phyloP scores from a whole-genome alignment of 1,284 basidiomycete genomes.

The Tylopilus orsonianus region DNA sequence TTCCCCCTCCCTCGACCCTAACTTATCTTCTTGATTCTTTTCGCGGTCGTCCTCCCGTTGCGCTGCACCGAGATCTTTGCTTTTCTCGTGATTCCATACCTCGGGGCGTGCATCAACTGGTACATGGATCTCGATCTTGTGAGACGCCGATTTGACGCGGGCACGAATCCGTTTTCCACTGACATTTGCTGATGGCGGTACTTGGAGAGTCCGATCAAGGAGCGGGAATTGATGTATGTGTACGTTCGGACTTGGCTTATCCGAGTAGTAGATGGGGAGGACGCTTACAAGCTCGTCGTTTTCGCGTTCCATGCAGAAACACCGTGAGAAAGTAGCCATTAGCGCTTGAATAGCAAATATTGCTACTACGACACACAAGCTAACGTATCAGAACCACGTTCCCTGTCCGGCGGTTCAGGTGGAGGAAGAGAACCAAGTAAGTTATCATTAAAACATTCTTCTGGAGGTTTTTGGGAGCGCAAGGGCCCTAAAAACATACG shows the following conservation, averaged over 20 bases:
- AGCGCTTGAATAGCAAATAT: neutral
- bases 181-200: slow-evolving; percentile 66
- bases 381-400: neutral
- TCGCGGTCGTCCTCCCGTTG: slow-evolving; percentile 70
- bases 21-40: slow-evolving; percentile 61
- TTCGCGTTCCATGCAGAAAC: slow-evolving; percentile 23
- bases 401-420: slow-evolving; percentile 12
- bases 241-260: slow-evolving; percentile 56
- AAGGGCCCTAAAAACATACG: neutral
- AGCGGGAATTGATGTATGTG: slow-evolving; percentile 80
- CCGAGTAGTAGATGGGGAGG: slow-evolving; percentile 70
- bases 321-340: slow-evolving; percentile 17
- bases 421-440: neutral
- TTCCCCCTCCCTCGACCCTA: slow-evolving; percentile 50
- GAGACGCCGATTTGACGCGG: slow-evolving; percentile 61
- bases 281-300: slow-evolving; percentile 59
- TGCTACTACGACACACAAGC: slow-evolving; percentile 7
- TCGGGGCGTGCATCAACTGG: slow-evolving; percentile 74
- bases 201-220: slow-evolving; percentile 66
- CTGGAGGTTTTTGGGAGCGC: slow-evolving; percentile 1
- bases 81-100: slow-evolving; percentile 72
- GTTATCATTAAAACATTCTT: slow-evolving; percentile 9
- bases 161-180: slow-evolving; percentile 76
- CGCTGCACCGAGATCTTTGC: slow-evolving; percentile 62
- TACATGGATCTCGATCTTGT: slow-evolving; percentile 70